Percentiles rank a stretch among this genome's conserved stretches.
phyloP scores from a whole-genome alignment of 768 basidiomycete genomes.

The Cystobasidiopsis lactophilus region DNA sequence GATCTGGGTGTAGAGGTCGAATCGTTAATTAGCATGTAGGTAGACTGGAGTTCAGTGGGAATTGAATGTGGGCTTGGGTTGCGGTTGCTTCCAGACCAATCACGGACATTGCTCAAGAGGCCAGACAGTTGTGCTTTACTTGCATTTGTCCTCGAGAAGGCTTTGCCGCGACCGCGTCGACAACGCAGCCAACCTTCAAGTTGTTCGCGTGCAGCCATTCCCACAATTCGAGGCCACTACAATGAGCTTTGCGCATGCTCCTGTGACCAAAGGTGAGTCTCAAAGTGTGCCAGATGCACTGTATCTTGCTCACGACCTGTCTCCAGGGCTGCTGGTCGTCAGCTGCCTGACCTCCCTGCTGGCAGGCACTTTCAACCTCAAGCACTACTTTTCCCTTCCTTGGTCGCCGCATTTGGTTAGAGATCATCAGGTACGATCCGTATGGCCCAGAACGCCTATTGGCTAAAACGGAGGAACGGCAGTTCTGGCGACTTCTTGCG shows the following conservation, averaged over 20 bases:
- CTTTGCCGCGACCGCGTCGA: too few relatives aligned
- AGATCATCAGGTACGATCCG: background rate
- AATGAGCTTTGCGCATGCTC: background rate
- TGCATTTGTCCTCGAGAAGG: too few relatives aligned
- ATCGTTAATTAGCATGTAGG: too few relatives aligned
- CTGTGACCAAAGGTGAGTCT: background rate
- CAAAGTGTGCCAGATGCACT: background rate
- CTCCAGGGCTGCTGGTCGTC: background rate
- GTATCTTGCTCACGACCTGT: background rate
- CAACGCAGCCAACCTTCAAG: too few relatives aligned
- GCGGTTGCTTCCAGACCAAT: too few relatives aligned
- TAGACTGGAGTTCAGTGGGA: too few relatives aligned
- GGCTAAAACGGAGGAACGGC: background rate
- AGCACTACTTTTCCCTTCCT: background rate
- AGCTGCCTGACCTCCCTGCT: background rate
- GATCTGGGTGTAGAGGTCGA: too few relatives aligned
- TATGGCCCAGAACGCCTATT: background rate
- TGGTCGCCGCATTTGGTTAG: background rate
- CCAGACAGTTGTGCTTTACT: too few relatives aligned
- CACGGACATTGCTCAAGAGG: too few relatives aligned
- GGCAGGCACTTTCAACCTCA: background rate
- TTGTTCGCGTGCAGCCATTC: too few relatives aligned
- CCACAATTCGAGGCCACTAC: too few relatives aligned
- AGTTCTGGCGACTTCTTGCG: constrained; percentile 8
- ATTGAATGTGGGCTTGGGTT: too few relatives aligned